phyloP scores from a whole-genome alignment of 768 basidiomycete species.

The Suillus subalutaceus region DNA sequence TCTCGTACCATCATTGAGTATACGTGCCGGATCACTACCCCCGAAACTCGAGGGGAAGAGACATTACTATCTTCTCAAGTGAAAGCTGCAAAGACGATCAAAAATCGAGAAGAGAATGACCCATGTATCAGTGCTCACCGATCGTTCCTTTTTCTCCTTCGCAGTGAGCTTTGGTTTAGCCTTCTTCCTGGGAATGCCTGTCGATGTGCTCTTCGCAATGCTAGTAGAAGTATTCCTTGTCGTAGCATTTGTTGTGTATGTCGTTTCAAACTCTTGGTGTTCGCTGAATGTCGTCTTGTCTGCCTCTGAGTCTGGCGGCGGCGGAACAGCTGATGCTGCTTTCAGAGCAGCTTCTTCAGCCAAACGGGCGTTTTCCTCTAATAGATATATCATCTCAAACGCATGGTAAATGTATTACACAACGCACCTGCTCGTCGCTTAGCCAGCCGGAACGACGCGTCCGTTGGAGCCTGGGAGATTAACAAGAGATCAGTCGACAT shows the following conservation, averaged over 20 bases:
- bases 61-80: conserved; percentile 72
- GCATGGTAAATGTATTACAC: not conserved
- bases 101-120: not conserved
- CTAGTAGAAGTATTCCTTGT: conserved; percentile 33
- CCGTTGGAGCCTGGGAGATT: conserved; percentile 54
- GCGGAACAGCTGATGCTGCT: conserved; percentile 33
- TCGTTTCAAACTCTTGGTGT: conserved; percentile 38
- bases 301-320: conserved; percentile 26
- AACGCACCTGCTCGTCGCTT: conserved; percentile 60
- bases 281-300: conserved; percentile 36
- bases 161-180: conserved; percentile 69
- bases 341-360: conserved; percentile 57
- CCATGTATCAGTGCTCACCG: conserved; percentile 43
- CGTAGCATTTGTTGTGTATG: conserved; percentile 32
- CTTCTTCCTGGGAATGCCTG: conserved; percentile 51
- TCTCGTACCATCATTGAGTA: not conserved
- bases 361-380: conserved; percentile 60
- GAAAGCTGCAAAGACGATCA: conserved; percentile 42
- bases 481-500: not conserved
- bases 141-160: conserved; percentile 84
- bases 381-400: conserved; percentile 4
- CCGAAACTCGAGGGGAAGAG: conserved; percentile 87
- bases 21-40: conserved; percentile 84
- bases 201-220: conserved; percentile 44
- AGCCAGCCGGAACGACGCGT: conserved; percentile 61